Conservation (phyloP, 345 rosid genomes). For the Pistacia integerrima region DNA sequence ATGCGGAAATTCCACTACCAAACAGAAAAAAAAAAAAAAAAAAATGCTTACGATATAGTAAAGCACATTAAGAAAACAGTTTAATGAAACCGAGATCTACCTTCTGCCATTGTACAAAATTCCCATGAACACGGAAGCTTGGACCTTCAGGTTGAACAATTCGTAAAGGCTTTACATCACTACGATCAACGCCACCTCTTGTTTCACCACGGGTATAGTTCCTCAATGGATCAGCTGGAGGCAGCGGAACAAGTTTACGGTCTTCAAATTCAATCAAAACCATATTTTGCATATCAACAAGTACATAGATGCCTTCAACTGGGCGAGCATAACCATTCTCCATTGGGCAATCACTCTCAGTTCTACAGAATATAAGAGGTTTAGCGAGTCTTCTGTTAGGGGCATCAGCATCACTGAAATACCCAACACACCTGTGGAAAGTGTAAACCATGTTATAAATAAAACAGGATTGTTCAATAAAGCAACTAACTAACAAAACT, state of each 20-base stretch:
- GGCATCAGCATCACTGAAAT: conserved; percentile 77
- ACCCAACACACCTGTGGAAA: conserved; percentile 76
- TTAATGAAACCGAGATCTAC: conserved; percentile 31
- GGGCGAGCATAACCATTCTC: conserved; percentile 98
- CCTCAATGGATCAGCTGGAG: conserved; percentile 88
- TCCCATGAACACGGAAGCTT: conserved; percentile 80
- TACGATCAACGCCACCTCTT: conserved; percentile 89
- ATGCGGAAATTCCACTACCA: conserved; percentile 93
- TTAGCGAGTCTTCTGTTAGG: conserved; percentile 87
- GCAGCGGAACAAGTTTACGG: conserved; percentile 83
- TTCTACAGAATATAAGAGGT: conserved; percentile 90
- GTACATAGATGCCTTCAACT: conserved; percentile 82
- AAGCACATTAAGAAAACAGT: conserved; percentile 5
- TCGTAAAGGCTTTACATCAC: conserved; percentile 86
- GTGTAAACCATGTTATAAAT: conserved; percentile 12
- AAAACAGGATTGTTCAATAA: not conserved
- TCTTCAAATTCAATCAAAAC: conserved; percentile 84
- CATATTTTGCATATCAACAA: conserved; percentile 95
- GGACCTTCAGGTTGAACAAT: conserved; percentile 94
- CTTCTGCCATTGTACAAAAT: conserved; percentile 93
- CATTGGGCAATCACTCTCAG: conserved; percentile 93
- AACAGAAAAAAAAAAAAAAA: conserved; percentile 29
- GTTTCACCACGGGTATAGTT: conserved; percentile 89
- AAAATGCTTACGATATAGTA: conserved; percentile 11
- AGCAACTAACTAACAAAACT: conserved; percentile 16